Base-by-base conservation (phyloP, 129 eudicot genomes). In the Arctium lappa region DNA sequence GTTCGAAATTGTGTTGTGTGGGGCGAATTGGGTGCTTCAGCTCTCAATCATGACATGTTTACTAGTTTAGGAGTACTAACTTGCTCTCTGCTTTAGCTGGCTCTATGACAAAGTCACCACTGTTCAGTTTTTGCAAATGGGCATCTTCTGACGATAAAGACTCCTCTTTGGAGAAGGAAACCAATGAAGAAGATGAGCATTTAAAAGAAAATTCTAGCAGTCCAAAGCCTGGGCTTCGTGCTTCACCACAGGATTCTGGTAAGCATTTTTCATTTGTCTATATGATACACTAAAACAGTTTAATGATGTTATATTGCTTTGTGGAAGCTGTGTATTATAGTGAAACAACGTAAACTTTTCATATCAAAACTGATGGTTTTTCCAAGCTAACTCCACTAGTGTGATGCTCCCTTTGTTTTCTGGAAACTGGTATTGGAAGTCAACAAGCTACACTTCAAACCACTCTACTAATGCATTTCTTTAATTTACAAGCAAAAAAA, bases 121-220 rank as follows among this genome's bases (percentile, higher is more conserved):
- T 80, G 37, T 95, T 92, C 78, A 83, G 79, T 65, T 88, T 95
- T 73, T 73, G 77, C 83, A 92, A 95, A 87, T 92, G 98, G 98
- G 80, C 83, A 80, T 84, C 97, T 65, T 44, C 89, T 40, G 86
- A 80, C 44, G 76, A 80, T 63, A 65, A 73, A 37, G 86, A 89
- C 29, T 62, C 83, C 4, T 34, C 66, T 46, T 71, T 77, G 22
- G 87, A 73, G 81, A 85, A 86, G 81, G 86, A 88, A 74, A 82
- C 81, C 76, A 72, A 68, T 74, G 90, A 84, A 48, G 90, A 89
- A 74, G 89, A 88, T 70, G 86, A 86, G 46, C 73, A 86, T 84
- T 63, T 72, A 40, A 82, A 82, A 3, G 79, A 78, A 48, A 81
- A 87, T 80, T 74, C 89, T 76, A 72, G 86, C 74, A 69, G 84